phyloP scores from a whole-genome alignment of 2,329 filamentous ascomycete species.

The Xylariaceae sp. region DNA sequence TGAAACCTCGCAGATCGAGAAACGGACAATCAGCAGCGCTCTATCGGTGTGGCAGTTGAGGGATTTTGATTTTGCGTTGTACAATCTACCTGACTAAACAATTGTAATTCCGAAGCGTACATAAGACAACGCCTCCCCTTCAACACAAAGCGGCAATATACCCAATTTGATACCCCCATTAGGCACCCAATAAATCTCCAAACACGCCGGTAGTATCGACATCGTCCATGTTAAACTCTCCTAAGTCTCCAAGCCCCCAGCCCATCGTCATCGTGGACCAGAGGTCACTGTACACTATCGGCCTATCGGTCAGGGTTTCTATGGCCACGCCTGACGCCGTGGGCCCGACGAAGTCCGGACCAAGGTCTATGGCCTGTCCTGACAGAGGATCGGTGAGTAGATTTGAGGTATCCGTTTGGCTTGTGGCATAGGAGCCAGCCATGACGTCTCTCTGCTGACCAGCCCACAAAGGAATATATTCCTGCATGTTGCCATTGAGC shows the following conservation, averaged over 20 bases:
- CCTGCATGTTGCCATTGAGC: constrained; percentile 48
- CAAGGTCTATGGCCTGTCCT: background rate
- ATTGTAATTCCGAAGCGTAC: no score
- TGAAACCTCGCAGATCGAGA: no score
- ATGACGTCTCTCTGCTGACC: constrained; percentile 25
- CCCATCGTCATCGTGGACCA: constrained; percentile 27
- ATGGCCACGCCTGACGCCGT: constrained; percentile 1
- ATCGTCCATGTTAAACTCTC: constrained; percentile 13
- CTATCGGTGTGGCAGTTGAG: no score
- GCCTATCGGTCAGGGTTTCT: constrained; percentile 5
- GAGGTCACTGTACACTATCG: constrained; percentile 18
- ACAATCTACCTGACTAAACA: no score
- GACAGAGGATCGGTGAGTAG: constrained; percentile 4
- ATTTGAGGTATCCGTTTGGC: constrained; percentile 3
- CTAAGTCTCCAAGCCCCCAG: constrained; percentile 20
- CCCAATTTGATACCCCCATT: no score
- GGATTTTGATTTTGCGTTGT: no score
- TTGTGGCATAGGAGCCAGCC: constrained; percentile 1
- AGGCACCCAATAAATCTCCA: no score
- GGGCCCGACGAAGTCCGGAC: constrained; percentile 1
- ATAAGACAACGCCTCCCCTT: no score
- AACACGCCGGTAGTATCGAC: constrained; percentile 6
- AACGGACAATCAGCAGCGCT: no score
- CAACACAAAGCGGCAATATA: no score
- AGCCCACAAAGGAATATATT: constrained; percentile 44